Base-by-base conservation (phyloP, 2,329 filamentous ascomycete genomes). In the Talaromyces funiculosus region DNA sequence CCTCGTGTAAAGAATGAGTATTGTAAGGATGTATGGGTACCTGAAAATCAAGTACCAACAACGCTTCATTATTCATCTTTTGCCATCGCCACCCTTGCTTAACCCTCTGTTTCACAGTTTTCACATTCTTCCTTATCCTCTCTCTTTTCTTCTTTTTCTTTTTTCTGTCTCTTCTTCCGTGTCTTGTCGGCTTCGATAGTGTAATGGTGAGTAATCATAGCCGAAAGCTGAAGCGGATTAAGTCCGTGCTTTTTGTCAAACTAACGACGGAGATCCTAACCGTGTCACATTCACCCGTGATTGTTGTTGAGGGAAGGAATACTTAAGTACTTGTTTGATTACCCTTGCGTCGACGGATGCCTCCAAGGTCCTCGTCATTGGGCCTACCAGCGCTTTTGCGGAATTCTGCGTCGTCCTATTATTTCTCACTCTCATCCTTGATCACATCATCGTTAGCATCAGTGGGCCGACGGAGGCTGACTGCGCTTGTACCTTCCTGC, bases 331-430 rank as follows among this genome's bases (percentile, higher is more conserved):
- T 47, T 31, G 9, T 3, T 33, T 12, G 8, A 10, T 7, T 61
- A 61, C 60, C 59, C 54, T 61, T 61, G 60, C 60, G 55, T 58
- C 60, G 29, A 45, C 60, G 60, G 49, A 74, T 74, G 72, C 68
- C 65, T 68, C 64, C 72, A 74, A 73, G 72, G 72, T 75, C 67
- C 72, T 67, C 69, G 64, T 61, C 63, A 64, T 53, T 64, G 56
- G 54, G 58, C 45, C 45, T 49, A 14, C 16, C 31, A 22, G 33
- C 31, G 33, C 51, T 31, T 9, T 35, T 35, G 51, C 31, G 35
- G 35, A 37, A 38, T 51, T 58, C 31, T 20, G n/a, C n/a, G n/a
- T n/a, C n/a, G n/a, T n/a, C n/a, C n/a, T n/a, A n/a, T n/a, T n/a
- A n/a, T n/a, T n/a, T n/a, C n/a, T 31, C 56, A 37, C 51, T 12